A percentile compares a stretch with the other conserved stretches of the same genome.
Conservation (phyloP, 495 filamentous ascomycete genomes). For the Oidiodendron maius region DNA sequence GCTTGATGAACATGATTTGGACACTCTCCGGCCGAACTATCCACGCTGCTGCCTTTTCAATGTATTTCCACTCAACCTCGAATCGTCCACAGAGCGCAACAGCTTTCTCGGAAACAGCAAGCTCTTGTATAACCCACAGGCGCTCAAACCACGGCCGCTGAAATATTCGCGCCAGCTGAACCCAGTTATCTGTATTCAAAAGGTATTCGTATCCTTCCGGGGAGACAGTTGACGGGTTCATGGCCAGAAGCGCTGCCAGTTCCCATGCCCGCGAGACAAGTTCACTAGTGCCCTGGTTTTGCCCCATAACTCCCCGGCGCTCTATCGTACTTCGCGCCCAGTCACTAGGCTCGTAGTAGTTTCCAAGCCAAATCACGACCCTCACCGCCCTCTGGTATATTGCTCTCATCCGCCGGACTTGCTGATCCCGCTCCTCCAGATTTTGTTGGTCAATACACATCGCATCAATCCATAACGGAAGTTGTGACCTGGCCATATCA, state of each 20-base stretch:
- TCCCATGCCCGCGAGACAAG: background rate
- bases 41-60: background rate
- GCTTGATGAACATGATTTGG: background rate
- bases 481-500: background rate
- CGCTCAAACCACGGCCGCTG: background rate
- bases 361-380: background rate
- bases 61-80: background rate
- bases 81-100: background rate
- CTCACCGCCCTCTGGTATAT: slow-evolving; percentile 16
- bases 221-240: background rate
- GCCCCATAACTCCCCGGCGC: background rate
- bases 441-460: slow-evolving; percentile 20
- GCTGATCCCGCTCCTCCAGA: slow-evolving; percentile 10
- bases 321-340: background rate
- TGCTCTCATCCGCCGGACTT: slow-evolving; percentile 16
- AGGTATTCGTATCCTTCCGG: background rate
- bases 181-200: background rate
- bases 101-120: background rate
- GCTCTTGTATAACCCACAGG: background rate
- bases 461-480: slow-evolving; percentile 19
- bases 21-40: slow-evolving; percentile 2
- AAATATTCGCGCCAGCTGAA: background rate
- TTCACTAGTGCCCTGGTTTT: background rate
- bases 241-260: background rate
- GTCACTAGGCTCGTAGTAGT: background rate